Evolutionary conservation across 352 stramenopile genomes (phyloP).

Genomic region (Pythium coloratum): DNA sequence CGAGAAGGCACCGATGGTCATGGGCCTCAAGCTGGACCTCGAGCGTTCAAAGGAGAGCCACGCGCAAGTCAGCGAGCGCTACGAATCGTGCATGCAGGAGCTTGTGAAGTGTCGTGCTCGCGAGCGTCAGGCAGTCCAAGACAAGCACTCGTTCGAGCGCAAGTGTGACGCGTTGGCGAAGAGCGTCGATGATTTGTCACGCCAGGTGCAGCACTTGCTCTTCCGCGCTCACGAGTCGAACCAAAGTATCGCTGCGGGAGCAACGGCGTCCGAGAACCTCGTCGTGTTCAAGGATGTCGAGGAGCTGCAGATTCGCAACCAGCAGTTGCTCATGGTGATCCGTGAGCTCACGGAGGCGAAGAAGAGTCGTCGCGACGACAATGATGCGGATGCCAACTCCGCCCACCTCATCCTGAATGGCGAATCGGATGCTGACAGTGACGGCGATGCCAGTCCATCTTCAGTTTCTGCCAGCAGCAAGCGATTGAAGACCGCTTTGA

Average conservation of each 20-base stretch:
- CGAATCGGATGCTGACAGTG: slow-evolving; percentile 63
- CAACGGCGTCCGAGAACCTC: slow-evolving; percentile 68
- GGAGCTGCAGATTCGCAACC: slow-evolving; percentile 91
- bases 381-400: background rate
- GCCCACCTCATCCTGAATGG: slow-evolving; percentile 57
- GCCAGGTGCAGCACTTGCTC: slow-evolving; percentile 90
- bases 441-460: slow-evolving; percentile 23
- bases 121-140: slow-evolving; percentile 60
- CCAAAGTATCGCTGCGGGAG: slow-evolving; percentile 17
- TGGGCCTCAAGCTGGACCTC: slow-evolving; percentile 89
- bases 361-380: slow-evolving; percentile 26
- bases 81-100: slow-evolving; percentile 66
- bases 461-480: slow-evolving; percentile 35
- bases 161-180: slow-evolving; percentile 75
- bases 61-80: slow-evolving; percentile 65
- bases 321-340: slow-evolving; percentile 85
- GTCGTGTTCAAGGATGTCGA: slow-evolving; percentile 86
- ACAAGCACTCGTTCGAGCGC: slow-evolving; percentile 64
- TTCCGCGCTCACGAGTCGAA: slow-evolving; percentile 71
- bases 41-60: slow-evolving; percentile 87
- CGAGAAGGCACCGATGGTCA: slow-evolving; percentile 89
- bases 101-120: slow-evolving; percentile 67
- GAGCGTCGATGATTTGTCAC: slow-evolving; percentile 89
- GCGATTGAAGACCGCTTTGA: slow-evolving; percentile 53
- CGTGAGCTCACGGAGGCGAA: slow-evolving; percentile 67